phyloP scores from a whole-genome alignment of 306 rosid genomes.

The Hippophae tibetana region DNA sequence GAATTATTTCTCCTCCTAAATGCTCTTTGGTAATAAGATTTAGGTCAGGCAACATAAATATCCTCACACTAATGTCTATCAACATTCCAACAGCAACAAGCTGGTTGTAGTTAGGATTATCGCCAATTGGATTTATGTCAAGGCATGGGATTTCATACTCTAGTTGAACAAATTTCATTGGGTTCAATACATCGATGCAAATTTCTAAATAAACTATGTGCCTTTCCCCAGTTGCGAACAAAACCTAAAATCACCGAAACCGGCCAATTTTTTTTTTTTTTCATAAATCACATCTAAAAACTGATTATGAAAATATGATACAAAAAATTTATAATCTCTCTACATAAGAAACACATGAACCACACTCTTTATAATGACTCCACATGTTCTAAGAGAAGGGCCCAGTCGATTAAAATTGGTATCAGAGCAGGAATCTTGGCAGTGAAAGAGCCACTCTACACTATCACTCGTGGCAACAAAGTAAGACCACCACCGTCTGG shows the following conservation, averaged over 20 bases:
- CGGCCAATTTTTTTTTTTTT: too few species aligned
- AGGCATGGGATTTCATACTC: constrained; percentile 94
- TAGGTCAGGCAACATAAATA: constrained; percentile 87
- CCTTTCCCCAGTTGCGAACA: constrained; percentile 94
- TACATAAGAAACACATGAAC: too few species aligned
- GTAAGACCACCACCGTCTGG: too few species aligned
- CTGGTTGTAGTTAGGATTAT: constrained; percentile 59
- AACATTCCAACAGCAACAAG: constrained; percentile 99
- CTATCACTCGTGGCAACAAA: too few species aligned
- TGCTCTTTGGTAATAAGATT: constrained; percentile 79
- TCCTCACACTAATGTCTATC: constrained; percentile 88
- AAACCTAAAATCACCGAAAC: constrained; percentile 47
- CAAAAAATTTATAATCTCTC: too few species aligned
- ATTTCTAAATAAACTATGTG: constrained; percentile 85
- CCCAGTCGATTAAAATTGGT: too few species aligned
- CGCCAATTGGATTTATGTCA: constrained; percentile 93
- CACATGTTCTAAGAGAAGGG: too few species aligned
- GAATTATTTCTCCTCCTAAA: constrained; percentile 96
- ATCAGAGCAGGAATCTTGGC: too few species aligned
- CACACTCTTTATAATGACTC: too few species aligned
- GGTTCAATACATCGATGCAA: constrained; percentile 61
- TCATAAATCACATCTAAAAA: too few species aligned
- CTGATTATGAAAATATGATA: too few species aligned
- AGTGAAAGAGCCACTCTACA: too few species aligned
- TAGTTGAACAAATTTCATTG: constrained; percentile 57